These are phyloP conservation scores for Phyllosticta citriasiana DNA, from an alignment of 2,329 filamentous ascomycete species.

Conservation along the genomic window DNA sequence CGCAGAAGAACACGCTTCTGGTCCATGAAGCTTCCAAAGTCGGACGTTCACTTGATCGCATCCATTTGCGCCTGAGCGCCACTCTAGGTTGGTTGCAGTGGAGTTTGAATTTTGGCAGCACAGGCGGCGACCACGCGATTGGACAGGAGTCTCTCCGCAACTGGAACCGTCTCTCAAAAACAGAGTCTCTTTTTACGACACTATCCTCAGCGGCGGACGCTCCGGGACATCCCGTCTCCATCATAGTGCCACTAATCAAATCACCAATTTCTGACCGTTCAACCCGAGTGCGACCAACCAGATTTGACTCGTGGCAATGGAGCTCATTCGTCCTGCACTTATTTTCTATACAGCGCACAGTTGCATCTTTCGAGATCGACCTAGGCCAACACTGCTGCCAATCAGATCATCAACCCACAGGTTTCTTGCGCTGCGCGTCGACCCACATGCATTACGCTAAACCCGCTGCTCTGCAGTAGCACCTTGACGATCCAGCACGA, in stretches of 20 bases:
- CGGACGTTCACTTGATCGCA: background rate
- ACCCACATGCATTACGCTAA: background rate
- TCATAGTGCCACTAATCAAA: background rate
- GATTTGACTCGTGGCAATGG: background rate
- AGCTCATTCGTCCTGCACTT: background rate
- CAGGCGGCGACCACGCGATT: no score
- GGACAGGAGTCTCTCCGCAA: no score
- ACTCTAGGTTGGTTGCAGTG: no score
- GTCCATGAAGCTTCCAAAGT: background rate
- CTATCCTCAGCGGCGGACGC: background rate
- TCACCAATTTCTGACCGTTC: background rate
- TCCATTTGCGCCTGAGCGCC: no score
- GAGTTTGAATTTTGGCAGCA: no score
- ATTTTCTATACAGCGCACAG: background rate
- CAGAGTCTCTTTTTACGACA: background rate
- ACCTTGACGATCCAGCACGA: background rate
- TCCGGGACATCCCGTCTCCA: background rate
- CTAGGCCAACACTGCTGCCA: background rate
- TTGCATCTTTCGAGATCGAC: background rate
- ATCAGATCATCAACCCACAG: background rate
- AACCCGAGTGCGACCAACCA: background rate
- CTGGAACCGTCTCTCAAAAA: no score
- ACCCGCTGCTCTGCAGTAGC: background rate
- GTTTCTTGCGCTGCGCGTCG: background rate
- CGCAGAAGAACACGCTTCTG: conserved; percentile 1